Evolutionary conservation across 176 grass and related monocot species (phyloP).

Genomic region (Poa annua): DNA sequence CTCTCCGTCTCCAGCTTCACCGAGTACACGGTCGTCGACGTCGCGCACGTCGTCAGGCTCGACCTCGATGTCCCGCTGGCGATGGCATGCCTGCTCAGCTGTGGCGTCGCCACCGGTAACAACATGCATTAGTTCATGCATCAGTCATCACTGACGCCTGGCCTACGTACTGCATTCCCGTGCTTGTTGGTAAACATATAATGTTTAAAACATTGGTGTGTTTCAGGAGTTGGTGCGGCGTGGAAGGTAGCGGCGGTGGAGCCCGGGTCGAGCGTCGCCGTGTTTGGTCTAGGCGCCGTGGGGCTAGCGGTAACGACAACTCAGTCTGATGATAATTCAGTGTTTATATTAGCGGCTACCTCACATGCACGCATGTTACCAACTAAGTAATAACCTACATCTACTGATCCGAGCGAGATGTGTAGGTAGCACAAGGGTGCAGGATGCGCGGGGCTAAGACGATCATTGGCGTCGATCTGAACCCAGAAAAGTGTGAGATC

Average conservation of each 20-base stretch:
- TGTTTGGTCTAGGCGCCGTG: slow-evolving; percentile 70
- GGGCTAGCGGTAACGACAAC: slow-evolving; percentile 64
- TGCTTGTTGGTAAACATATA: too few relatives aligned
- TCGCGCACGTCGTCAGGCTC: slow-evolving; percentile 50
- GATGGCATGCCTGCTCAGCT: slow-evolving; percentile 75
- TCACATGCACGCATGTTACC: too few relatives aligned
- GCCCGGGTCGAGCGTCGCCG: slow-evolving; percentile 55
- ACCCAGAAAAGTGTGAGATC: slow-evolving; percentile 43
- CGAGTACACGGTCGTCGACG: slow-evolving; percentile 71
- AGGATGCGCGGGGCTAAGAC: slow-evolving; percentile 47
- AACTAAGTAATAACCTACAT: not conserved
- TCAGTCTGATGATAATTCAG: too few relatives aligned
- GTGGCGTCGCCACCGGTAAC: slow-evolving; percentile 63
- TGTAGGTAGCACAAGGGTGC: slow-evolving; percentile 56
- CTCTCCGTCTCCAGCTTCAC: slow-evolving; percentile 63
- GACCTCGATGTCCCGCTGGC: slow-evolving; percentile 15
- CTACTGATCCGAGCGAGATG: not conserved
- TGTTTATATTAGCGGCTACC: too few relatives aligned
- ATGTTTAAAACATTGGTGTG: not conserved
- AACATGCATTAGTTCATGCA: too few relatives aligned
- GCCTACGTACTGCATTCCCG: not conserved
- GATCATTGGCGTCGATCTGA: slow-evolving; percentile 63
- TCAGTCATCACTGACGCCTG: not conserved
- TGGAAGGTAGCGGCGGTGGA: slow-evolving; percentile 62
- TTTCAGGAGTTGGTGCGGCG: slow-evolving; percentile 61